Conservation (phyloP, 495 filamentous ascomycete species). For the Penicillium bialowiezense region DNA sequence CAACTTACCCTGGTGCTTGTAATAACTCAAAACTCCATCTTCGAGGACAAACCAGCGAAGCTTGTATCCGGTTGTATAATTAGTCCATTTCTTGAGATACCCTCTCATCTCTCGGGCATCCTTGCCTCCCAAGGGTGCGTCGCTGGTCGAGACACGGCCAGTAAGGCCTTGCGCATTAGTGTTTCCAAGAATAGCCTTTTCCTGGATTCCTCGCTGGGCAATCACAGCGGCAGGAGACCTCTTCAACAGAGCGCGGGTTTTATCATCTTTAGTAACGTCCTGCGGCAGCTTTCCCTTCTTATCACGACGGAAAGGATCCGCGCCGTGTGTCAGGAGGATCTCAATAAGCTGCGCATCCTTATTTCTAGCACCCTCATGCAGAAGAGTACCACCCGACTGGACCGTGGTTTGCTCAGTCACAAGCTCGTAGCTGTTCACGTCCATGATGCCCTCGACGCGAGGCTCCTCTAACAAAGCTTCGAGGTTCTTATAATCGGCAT, state of each 20-base stretch:
- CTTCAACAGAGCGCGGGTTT: slow-evolving; percentile 80
- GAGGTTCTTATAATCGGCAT: slow-evolving; percentile 70
- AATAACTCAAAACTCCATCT: slow-evolving; percentile 96
- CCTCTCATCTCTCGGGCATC: slow-evolving; percentile 96
- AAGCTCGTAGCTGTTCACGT: slow-evolving; percentile 87
- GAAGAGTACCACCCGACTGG: slow-evolving; percentile 77
- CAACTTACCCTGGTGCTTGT: slow-evolving; percentile 82
- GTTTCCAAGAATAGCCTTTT: slow-evolving; percentile 88
- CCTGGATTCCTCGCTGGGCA: slow-evolving; percentile 92
- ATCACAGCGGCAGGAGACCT: slow-evolving; percentile 91
- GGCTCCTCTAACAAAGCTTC: slow-evolving; percentile 80
- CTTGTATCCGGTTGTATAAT: slow-evolving; percentile 95
- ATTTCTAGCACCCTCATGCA: slow-evolving; percentile 90
- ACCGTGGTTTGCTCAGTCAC: slow-evolving; percentile 74
- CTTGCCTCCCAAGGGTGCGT: slow-evolving; percentile 67
- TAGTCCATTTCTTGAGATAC: slow-evolving; percentile 98
- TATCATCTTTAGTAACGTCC: slow-evolving; percentile 95
- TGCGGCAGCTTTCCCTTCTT: slow-evolving; percentile 94
- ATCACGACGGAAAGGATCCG: slow-evolving; percentile 95
- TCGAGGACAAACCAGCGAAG: slow-evolving; percentile 97
- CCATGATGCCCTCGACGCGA: slow-evolving; percentile 76
- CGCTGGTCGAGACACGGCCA: slow-evolving; percentile 50
- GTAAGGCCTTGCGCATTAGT: slow-evolving; percentile 57
- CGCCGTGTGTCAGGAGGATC: slow-evolving; percentile 85
- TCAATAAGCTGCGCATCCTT: slow-evolving; percentile 84